Evolutionary conservation across 2,329 filamentous ascomycete genomes (phyloP).

Genomic region (Botrytis aclada): DNA sequence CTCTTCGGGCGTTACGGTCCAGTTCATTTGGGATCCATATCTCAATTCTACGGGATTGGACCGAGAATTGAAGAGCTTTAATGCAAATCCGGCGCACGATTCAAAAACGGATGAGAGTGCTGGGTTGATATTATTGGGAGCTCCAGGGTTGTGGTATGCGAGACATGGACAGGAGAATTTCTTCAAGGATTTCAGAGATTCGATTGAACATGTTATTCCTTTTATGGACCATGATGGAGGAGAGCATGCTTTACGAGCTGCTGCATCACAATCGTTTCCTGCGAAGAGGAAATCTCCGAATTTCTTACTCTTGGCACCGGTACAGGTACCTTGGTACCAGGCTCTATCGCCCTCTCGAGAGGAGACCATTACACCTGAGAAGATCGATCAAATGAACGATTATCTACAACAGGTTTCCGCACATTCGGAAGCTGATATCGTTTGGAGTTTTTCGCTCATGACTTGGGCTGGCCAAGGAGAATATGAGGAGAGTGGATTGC

Average conservation of each 20-base stretch:
- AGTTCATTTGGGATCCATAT: slow-evolving; percentile 63
- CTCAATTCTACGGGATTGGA: slow-evolving; percentile 50
- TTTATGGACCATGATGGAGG: slow-evolving; percentile 39
- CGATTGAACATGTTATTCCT: slow-evolving; percentile 46
- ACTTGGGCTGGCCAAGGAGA: slow-evolving; percentile 39
- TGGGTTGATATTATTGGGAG: slow-evolving; percentile 50
- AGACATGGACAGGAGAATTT: slow-evolving; percentile 47
- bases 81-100: slow-evolving; percentile 26
- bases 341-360: slow-evolving; percentile 36
- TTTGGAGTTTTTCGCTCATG: slow-evolving; percentile 53
- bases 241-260: slow-evolving; percentile 18
- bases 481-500: slow-evolving; percentile 49
- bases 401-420: slow-evolving; percentile 46
- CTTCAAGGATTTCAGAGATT: slow-evolving; percentile 45
- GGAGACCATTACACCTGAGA: slow-evolving; percentile 46
- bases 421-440: slow-evolving; percentile 44
- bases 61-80: slow-evolving; percentile 43
- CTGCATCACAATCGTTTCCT: slow-evolving; percentile 28
- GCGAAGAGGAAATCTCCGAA: slow-evolving; percentile 29
- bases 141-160: slow-evolving; percentile 54
- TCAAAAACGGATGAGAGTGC: slow-evolving; percentile 37
- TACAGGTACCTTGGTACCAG: slow-evolving; percentile 38
- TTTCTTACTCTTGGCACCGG: slow-evolving; percentile 35
- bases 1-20: slow-evolving; percentile 46
- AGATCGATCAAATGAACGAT: slow-evolving; percentile 52